Percentiles rank a stretch among this genome's conserved stretches.
Evolutionary conservation across 2,329 filamentous ascomycete species (phyloP).

Genomic region (Botrytis fragariae): DNA sequence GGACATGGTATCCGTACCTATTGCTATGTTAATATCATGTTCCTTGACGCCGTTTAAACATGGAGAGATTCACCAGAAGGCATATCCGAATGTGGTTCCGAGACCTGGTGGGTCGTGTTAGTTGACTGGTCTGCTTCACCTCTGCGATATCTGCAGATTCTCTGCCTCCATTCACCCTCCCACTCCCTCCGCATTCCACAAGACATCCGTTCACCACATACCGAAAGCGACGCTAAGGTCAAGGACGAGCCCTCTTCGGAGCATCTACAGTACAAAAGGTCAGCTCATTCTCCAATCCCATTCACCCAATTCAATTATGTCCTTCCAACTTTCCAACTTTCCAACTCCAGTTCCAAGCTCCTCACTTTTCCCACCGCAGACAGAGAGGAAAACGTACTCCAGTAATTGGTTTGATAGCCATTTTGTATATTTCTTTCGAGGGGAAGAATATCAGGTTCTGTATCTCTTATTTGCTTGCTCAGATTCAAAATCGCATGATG

Average conservation of each 20-base stretch:
- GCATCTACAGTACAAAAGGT: slow-evolving; percentile 47
- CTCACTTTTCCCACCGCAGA: neutral
- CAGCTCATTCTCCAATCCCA: slow-evolving; percentile 31
- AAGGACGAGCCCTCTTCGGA: slow-evolving; percentile 56
- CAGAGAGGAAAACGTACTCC: slow-evolving; percentile 35
- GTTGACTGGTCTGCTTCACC: slow-evolving; percentile 17
- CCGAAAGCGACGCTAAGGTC: slow-evolving; percentile 56
- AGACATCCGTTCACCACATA: slow-evolving; percentile 38
- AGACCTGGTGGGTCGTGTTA: slow-evolving; percentile 44
- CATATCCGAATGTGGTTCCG: slow-evolving; percentile 51
- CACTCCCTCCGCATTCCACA: neutral
- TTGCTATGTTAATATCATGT: neutral
- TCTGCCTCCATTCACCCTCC: neutral
- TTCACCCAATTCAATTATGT: slow-evolving; percentile 8
- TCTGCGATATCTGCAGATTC: neutral
- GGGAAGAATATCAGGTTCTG: slow-evolving; percentile 33
- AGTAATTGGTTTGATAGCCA: slow-evolving; percentile 41
- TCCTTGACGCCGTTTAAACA: neutral
- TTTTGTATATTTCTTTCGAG: slow-evolving; percentile 32
- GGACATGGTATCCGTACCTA: slow-evolving; percentile 45
- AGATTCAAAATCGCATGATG: slow-evolving; percentile 30
- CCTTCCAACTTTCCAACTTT: slow-evolving; percentile 6
- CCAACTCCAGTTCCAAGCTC: neutral
- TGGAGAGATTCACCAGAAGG: slow-evolving; percentile 50
- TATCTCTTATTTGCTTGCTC: slow-evolving; percentile 30